Base-by-base conservation (phyloP, 108 stramenopile species). In the Cyclotella cryptica region DNA sequence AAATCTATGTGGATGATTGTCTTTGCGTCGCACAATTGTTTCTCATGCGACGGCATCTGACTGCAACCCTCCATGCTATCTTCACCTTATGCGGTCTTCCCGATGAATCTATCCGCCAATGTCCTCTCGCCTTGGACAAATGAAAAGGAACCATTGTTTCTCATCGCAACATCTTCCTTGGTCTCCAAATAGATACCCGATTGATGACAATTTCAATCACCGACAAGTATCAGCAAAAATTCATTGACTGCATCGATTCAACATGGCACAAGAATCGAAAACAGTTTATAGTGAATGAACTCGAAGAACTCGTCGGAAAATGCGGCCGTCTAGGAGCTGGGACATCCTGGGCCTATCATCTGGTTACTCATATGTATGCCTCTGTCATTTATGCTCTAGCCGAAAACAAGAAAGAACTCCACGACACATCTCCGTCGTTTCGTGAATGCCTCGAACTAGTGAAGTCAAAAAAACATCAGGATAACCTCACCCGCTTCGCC, bases 71-170 rank as follows among this genome's bases (percentile, higher is more conserved):
- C n/a, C 51, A 74, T 21, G 73, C 73, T 0, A 74, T 74, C 0
- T 74, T 65, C 21, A 40, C 35, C 3, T 22, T 74, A 9, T 24
- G 21, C n/a, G 63, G 73, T 21, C 13, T 13, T 21, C 52, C 52
- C 0, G 6, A 74, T n/a, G 24, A 9, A 27, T 6, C 35, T 5
- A 10, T 65, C 19, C 51, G 63, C 1, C 73, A 74, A 54, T 64
- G 39, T n/a, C 29, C 73, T 24, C 40, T 65, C 13, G 43, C 73
- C 0, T 30, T 64, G 60, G 64, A 74, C 27, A 74, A 65, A 62
- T 66, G 62, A 49, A 39, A 24, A 15, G 64, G 39, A 13, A 42
- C 65, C 13, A 41, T 43, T 10, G 53, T 74, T 10, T 24, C 30
- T 18, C 24, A 60, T 26, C 4, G 40, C 7, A 35, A 52, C 26